Evolutionary conservation across 768 basidiomycete species (phyloP).

Genomic region (Mycena pura): DNA sequence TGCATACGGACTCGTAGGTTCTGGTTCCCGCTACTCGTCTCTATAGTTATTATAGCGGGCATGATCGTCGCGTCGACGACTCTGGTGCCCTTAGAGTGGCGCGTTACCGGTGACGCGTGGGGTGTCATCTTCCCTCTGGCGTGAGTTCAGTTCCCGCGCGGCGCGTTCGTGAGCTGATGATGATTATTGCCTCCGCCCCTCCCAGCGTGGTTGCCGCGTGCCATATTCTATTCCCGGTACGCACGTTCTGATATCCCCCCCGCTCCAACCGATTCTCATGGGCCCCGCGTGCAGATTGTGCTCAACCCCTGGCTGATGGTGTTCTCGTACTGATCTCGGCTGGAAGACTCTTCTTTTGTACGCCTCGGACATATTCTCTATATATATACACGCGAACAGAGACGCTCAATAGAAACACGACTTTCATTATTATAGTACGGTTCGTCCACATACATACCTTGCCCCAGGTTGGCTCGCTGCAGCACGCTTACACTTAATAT

Average conservation of each 20-base stretch:
- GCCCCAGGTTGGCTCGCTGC: no score
- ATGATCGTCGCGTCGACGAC: slow-evolving; percentile 61
- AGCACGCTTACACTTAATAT: no score
- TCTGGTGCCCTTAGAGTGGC: slow-evolving; percentile 64
- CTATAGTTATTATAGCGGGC: slow-evolving; percentile 59
- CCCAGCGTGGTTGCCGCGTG: slow-evolving; percentile 66
- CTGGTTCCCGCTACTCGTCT: slow-evolving; percentile 63
- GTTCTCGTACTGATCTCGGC: slow-evolving; percentile 70
- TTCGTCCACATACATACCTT: no score
- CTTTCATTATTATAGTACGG: no score
- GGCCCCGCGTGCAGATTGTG: slow-evolving; percentile 42
- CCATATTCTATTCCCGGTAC: slow-evolving; percentile 76
- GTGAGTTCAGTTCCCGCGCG: slow-evolving; percentile 41
- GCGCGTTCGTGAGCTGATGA: slow-evolving; percentile 48
- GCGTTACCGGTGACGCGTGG: slow-evolving; percentile 62
- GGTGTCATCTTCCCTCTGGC: slow-evolving; percentile 79
- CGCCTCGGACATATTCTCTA: no score
- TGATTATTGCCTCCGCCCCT: no score
- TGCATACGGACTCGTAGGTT: slow-evolving; percentile 51
- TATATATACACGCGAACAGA: no score
- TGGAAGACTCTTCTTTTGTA: no score
- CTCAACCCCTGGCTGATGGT: slow-evolving; percentile 65
- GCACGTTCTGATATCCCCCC: slow-evolving; percentile 29
- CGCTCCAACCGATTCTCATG: background rate
- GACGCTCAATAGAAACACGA: no score